Evolutionary conservation across 139 green algal genomes (phyloP), one percentile per base, ranked within the genome.

Genomic region (Auxenochlorella pyrenoidosa): DNA sequence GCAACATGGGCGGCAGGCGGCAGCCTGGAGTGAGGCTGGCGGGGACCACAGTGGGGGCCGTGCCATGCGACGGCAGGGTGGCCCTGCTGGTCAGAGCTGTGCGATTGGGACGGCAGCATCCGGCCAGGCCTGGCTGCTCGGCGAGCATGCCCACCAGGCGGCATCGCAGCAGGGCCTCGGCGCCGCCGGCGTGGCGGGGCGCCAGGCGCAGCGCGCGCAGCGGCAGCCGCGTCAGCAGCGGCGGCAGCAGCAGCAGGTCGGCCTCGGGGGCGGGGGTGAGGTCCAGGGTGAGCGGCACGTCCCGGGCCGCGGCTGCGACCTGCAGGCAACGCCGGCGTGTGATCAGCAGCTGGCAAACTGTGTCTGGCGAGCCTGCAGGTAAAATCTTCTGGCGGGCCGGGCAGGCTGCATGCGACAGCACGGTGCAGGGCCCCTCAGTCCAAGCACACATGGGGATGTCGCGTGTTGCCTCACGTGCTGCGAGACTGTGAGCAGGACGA

Each of bases 161-260:
- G 30, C 28, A 63, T 30, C 75, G 75, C 43, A 81, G 75, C 30
- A 81, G 43, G 8, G 75, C 32, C 75, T 81, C 70, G 66, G 66
- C 73, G 28, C 75, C 75, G 51, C 30, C 51, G 30, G 43, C 43
- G 44, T 81, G 75, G 30, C 51, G 43, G 1, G 44, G 43, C 2
- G 43, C 30, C 75, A 81, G 43, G 26, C 15, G 75, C 75, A 81
- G 75, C 75, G 75, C 24, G 24, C n/a, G 43, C 75, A 81, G 75
- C 75, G 43, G 44, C 43, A 81, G 75, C 28, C 28, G 3, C 24
- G 43, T 32, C 18, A 59, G 43, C 43, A 81, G 43, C 10, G 75
- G 70, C 13, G 70, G n/a, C 70, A 76, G 75, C 41, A 65, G 44
- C 43, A 63, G 30, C 10, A 81, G 75, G 43, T 81, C 75, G 1